Evolutionary conservation across 768 basidiomycete genomes (phyloP), one percentile per base, ranked within the genome.

Genomic region (Dioszegia aurantiaca): DNA sequence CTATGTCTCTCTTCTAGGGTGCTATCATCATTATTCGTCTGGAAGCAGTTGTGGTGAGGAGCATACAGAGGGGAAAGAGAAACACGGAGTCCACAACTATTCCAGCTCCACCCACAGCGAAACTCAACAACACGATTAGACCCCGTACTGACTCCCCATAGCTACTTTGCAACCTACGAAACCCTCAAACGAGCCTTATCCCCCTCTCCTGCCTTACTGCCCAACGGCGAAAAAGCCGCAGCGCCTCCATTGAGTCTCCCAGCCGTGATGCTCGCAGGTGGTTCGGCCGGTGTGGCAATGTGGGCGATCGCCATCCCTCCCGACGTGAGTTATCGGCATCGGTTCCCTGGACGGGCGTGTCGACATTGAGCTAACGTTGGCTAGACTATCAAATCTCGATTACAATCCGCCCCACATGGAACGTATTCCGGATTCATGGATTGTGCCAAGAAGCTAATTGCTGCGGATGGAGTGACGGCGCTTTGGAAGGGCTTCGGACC

Each of bases 401-500:
- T 99, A 26, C 95, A 99, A 75, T 91, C 90, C 24, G 94, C 95
- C 19, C 92, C 92, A n/a, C 85, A 86, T 4, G 95, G 95, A 16
- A 95, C 91, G n/a, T 99, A 99, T 78, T 85, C 86, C 42, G 94
- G 95, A 17, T 82, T 98, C 70, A 68, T 95, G 55, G 95, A 99
- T 76, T 99, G 95, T 70, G 83, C 87, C 36, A 81, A 87, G 54
- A 95, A 98, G 79, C 89, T 91, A 9, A 88, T 98, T 64, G 88
- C 89, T 5, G 83, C 81, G 49, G 92, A 95, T 76, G 95, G 95
- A 41, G 81, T 89, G 17, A 72, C 64, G 11, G 93, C 94, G 1
- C 80, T 99, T 10, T 99, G 92, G 90, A 98, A 88, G 78, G 95
- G 95, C 10, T 90, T 99, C 73, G 93, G 90, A 44, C 95, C 94